These are phyloP conservation scores for Trypanosoma boissoni DNA, from an alignment of 208 protist species.

Conservation along the genomic window DNA sequence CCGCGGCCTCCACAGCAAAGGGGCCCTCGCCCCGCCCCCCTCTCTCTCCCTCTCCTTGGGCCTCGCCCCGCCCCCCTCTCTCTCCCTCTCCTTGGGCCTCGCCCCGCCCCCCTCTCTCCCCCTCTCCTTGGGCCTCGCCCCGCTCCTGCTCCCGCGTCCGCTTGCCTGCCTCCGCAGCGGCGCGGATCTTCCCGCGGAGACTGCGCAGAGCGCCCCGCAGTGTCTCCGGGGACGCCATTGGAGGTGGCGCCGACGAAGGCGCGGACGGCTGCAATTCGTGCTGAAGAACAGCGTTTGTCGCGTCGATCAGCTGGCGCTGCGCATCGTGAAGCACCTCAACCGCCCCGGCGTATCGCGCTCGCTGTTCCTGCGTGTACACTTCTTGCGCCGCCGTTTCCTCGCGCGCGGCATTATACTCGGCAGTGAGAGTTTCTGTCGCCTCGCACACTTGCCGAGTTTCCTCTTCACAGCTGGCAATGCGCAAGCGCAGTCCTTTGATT, in stretches of 20 bases:
- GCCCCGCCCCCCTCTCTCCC: too few species aligned
- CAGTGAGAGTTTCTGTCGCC: not conserved
- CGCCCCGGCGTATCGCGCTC: slow-evolving; percentile 4
- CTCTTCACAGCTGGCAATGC: slow-evolving; percentile 9
- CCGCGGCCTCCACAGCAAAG: not conserved
- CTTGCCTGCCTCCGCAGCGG: too few species aligned
- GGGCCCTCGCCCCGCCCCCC: not conserved
- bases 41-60: not conserved
- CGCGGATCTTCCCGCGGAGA: slow-evolving; percentile 6
- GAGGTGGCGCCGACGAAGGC: not conserved
- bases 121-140: too few species aligned
- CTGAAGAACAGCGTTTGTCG: not conserved
- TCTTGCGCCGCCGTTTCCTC: not conserved
- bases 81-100: too few species aligned
- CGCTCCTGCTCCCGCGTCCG: too few species aligned
- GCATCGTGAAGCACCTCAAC: slow-evolving; percentile 7
- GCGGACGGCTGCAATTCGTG: slow-evolving; percentile 13
- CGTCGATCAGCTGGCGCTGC: not conserved
- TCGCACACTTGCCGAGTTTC: not conserved
- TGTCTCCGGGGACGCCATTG: not conserved
- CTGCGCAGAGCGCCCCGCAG: not conserved
- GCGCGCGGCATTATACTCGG: not conserved
- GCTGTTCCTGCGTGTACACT: slow-evolving; percentile 1
- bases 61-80: too few species aligned
- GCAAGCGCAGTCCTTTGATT: slow-evolving; percentile 14